phyloP scores from a whole-genome alignment of 1,284 basidiomycete species.

The Leccinum pachyderme region DNA sequence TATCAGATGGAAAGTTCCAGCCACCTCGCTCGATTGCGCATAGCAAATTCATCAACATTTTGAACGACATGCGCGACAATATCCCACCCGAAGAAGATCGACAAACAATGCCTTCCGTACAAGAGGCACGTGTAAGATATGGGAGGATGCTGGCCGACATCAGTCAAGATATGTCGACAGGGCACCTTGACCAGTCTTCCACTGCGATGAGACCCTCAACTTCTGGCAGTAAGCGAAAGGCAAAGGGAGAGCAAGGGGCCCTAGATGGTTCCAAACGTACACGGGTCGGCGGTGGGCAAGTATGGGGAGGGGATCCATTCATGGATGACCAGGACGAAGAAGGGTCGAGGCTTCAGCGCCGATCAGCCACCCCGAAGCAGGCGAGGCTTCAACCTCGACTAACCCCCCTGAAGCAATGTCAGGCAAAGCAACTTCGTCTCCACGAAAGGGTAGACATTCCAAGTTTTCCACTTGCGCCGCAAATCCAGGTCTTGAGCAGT shows the following conservation, averaged over 20 bases:
- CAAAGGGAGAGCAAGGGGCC: background rate
- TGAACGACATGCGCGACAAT: background rate
- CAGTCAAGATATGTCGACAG: background rate
- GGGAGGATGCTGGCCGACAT: background rate
- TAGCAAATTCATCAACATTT: background rate
- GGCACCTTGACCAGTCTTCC: background rate
- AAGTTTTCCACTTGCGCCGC: background rate
- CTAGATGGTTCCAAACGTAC: background rate
- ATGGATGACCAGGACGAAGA: background rate
- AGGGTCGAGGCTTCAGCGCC: background rate
- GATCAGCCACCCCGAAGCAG: background rate
- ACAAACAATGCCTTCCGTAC: background rate
- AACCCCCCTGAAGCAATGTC: no score
- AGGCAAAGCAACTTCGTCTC: background rate
- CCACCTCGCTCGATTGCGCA: background rate
- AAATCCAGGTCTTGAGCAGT: background rate
- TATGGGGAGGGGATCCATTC: background rate
- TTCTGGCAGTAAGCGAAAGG: background rate
- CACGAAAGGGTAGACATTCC: background rate
- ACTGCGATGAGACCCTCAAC: background rate
- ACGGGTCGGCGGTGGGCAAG: background rate
- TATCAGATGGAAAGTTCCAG: background rate
- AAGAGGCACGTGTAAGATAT: background rate
- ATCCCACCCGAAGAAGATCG: background rate
- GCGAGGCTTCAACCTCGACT: no score